Base-by-base conservation (phyloP, 75 land plant species). In the Sequoiadendron giganteum region DNA sequence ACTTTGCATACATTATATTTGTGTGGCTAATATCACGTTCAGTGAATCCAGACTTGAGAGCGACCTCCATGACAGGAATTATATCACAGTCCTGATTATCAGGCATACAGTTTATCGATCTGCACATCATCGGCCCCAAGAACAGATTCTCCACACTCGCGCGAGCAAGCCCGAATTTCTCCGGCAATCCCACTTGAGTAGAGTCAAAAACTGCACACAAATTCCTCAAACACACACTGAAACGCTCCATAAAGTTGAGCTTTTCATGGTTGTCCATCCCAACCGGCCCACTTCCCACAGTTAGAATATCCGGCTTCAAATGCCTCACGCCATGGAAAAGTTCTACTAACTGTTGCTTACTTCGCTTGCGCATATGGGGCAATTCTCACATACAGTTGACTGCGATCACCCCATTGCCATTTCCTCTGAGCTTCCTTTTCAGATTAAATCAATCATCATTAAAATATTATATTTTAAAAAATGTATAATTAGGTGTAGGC, bases 181-280 rank as follows among this genome's bases (percentile, higher is more conserved):
- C 54, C 2, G 13, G 13, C 54, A 52, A 52, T 11, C 95, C 91
- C 3, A 94, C 95, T 77, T 93, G 95, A n/a, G 93, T 85, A 15
- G 96, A 92, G 90, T 95, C 95, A 39, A 90, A 93, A 1, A 95
- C 30, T 15, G 96, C 93, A n/a, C 94, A 93, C 89, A 90, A 91
- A 75, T 92, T 91, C 70, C 90, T 92, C 87, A 95, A 85, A 32
- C 91, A 85, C 85, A 90, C 96, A 90, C 91, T 86, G 90, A 92
- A 92, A 28, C 86, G 75, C 42, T 83, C 78, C n/a, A 87, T 19
- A 55, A 88, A 85, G 38, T 79, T 19, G 21, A 38, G 43, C 0
- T 30, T 78, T 39, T 25, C 90, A 56, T 88, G 32, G 88, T 72
- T 58, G 90, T 94, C 49, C 91, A 92, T 87, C 90, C 96, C 84